A percentile compares a stretch with the other conserved stretches of the same genome.
Conservation (phyloP, 495 filamentous ascomycete genomes). For the Trichoderma gamsii region DNA sequence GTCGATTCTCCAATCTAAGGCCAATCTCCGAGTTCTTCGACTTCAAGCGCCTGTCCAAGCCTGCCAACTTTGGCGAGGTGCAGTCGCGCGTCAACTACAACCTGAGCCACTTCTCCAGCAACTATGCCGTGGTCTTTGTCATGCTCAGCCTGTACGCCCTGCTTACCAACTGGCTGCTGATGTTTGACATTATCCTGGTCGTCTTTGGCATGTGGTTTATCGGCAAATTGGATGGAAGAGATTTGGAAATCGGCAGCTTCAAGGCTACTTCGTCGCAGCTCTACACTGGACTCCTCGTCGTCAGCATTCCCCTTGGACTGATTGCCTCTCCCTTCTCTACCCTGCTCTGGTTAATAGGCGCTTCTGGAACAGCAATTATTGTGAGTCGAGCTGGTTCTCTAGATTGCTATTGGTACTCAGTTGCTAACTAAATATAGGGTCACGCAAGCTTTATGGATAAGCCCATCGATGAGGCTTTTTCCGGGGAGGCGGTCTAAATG, state of each 20-base stretch:
- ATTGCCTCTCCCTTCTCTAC: slow-evolving; percentile 74
- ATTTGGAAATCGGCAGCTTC: slow-evolving; percentile 77
- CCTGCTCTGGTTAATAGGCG: slow-evolving; percentile 90
- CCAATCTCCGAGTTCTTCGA: slow-evolving; percentile 93
- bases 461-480: slow-evolving; percentile 99
- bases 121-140: slow-evolving; percentile 87
- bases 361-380: slow-evolving; percentile 81
- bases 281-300: slow-evolving; percentile 77
- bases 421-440: slow-evolving; percentile 37
- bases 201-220: slow-evolving; percentile 83
- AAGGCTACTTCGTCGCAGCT: slow-evolving; percentile 87
- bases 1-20: slow-evolving; percentile 85
- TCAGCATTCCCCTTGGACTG: slow-evolving; percentile 77
- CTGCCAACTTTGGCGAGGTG: slow-evolving; percentile 79
- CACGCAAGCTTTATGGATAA: slow-evolving; percentile 96
- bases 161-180: slow-evolving; percentile 71
- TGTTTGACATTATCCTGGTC: slow-evolving; percentile 89
- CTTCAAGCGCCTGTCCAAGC: slow-evolving; percentile 90
- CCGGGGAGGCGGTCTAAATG: slow-evolving; percentile 99
- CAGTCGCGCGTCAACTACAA: slow-evolving; percentile 98
- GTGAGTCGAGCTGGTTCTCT: background rate
- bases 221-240: slow-evolving; percentile 75
- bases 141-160: slow-evolving; percentile 95
- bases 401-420: background rate
- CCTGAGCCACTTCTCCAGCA: slow-evolving; percentile 93